These are phyloP conservation scores for Tolypocladium guangdongense DNA, from an alignment of 2,329 filamentous ascomycete species.

Conservation along the genomic window DNA sequence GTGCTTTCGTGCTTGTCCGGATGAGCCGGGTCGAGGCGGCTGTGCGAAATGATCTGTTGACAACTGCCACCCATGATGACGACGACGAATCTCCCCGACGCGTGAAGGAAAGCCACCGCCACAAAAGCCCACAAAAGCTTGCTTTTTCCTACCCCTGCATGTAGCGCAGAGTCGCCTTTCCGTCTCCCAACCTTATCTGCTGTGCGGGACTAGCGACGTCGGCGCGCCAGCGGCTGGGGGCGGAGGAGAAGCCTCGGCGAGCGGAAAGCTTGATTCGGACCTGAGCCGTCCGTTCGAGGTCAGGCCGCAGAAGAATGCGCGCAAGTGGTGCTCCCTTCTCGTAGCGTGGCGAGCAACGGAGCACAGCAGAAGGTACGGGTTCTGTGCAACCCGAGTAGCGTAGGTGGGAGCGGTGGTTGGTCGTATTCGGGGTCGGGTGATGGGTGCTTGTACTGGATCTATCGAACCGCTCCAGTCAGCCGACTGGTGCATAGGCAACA, in stretches of 20 bases:
- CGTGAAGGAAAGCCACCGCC: not conserved
- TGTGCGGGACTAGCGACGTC: not conserved
- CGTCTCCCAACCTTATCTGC: not conserved
- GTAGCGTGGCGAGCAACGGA: not conserved
- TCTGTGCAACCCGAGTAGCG: not conserved
- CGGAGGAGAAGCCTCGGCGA: not conserved
- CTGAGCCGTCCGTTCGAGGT: too few relatives aligned
- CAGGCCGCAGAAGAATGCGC: not conserved
- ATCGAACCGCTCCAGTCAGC: not conserved
- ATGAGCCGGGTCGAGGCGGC: not conserved
- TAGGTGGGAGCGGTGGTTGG: conserved; percentile 5
- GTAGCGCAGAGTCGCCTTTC: not conserved
- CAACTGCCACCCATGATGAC: not conserved
- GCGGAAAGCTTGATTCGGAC: conserved; percentile 1
- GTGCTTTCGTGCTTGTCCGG: too few relatives aligned
- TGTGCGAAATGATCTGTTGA: not conserved
- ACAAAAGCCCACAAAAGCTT: not conserved
- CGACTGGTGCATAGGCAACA: not conserved
- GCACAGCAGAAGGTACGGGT: not conserved
- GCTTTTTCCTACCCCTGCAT: too few relatives aligned
- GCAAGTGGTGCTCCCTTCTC: not conserved
- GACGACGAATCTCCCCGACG: not conserved
- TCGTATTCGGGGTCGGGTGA: conserved; percentile 1
- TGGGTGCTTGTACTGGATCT: not conserved
- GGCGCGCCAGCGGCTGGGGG: not conserved